phyloP scores from a whole-genome alignment of 257 asterid species.

The Capsicum rhomboideum region DNA sequence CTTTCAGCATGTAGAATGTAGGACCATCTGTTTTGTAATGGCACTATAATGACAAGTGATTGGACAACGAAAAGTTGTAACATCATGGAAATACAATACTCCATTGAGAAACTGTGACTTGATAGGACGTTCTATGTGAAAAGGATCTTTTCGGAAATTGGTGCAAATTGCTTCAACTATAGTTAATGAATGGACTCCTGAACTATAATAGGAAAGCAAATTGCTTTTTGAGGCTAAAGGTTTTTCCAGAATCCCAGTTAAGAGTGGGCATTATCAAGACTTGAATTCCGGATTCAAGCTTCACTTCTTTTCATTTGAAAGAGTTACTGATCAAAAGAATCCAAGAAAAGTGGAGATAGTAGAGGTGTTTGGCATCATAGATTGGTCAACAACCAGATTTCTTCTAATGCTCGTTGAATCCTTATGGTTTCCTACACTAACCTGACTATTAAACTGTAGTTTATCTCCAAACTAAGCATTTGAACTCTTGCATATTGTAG shows the following conservation, averaged over 20 bases:
- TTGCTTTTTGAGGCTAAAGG: background rate
- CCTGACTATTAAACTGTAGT: background rate
- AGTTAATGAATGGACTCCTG: background rate
- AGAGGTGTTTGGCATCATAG: background rate
- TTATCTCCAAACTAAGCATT: background rate
- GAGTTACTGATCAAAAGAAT: background rate
- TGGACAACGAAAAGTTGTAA: background rate
- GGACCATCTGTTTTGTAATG: background rate
- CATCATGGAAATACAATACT: background rate
- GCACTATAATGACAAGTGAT: background rate
- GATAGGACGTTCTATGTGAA: background rate
- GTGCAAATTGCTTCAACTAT: background rate
- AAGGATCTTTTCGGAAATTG: background rate
- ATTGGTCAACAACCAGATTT: background rate
- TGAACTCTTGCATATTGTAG: background rate
- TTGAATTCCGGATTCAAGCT: background rate
- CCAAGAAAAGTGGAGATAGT: background rate
- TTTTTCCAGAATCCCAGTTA: background rate
- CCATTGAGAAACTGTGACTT: background rate
- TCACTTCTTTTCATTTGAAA: background rate
- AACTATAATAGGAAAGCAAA: background rate
- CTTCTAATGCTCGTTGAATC: background rate
- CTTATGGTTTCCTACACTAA: background rate
- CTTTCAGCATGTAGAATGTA: background rate
- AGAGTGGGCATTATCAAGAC: background rate